A percentile compares a stretch with the other conserved stretches of the same genome.
Evolutionary conservation across 164 flowering plant species (phyloP).

Genomic region (Cinnamomum chago): DNA sequence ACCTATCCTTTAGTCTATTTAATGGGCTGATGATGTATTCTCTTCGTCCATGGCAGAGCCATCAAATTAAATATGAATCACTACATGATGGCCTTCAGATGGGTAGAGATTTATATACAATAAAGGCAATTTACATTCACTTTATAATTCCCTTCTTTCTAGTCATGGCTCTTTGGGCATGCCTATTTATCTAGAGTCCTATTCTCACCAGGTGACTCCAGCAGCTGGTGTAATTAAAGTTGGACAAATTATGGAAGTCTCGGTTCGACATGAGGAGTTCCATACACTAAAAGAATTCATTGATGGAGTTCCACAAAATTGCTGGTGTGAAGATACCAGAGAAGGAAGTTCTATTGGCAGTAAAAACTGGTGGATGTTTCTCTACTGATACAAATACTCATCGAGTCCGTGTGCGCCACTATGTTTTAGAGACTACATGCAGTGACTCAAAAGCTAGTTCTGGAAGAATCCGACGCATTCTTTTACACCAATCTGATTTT

Average conservation of each 20-base stretch:
- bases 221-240: conserved; percentile 71
- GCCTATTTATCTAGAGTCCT: background rate
- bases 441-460: conserved; percentile 31
- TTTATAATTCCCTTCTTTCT: background rate
- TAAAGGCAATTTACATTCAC: no score
- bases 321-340: conserved; percentile 88
- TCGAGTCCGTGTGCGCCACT: conserved; percentile 49
- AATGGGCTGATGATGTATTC: no score
- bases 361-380: conserved; percentile 47
- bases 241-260: conserved; percentile 58
- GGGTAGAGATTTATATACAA: no score
- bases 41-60: no score
- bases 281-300: conserved; percentile 62
- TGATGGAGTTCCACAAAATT: conserved; percentile 79
- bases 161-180: background rate
- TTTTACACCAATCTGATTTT: conserved; percentile 53
- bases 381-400: conserved; percentile 47
- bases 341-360: conserved; percentile 66
- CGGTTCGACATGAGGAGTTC: conserved; percentile 61
- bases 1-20: no score
- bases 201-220: conserved; percentile 60
- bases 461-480: conserved; percentile 27
- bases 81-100: no score
- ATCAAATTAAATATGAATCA: no score
- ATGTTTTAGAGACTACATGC: conserved; percentile 39